phyloP scores from a whole-genome alignment of 441 rosid genomes.

The Arabidopsis lyrata region DNA sequence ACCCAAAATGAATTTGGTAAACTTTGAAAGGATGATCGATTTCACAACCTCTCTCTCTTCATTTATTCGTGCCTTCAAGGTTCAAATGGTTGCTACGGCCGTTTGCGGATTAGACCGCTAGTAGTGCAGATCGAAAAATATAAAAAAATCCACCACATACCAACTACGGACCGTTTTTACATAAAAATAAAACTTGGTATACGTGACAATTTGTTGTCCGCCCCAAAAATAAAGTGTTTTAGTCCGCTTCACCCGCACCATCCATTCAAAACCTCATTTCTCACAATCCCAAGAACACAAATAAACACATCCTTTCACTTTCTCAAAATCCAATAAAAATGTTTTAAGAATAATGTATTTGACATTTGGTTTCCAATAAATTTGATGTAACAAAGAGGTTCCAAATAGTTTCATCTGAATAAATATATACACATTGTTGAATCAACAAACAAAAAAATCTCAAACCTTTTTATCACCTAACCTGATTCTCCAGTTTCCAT shows the following conservation, averaged over 20 bases:
- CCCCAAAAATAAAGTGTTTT: too few species aligned
- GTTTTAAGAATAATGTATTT: not conserved
- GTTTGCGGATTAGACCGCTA: too few species aligned
- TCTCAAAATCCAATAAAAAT: not conserved
- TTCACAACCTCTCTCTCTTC: not conserved
- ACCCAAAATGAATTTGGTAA: not conserved
- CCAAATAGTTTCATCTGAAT: not conserved
- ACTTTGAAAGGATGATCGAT: not conserved
- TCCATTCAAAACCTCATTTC: not conserved
- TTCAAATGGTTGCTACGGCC: too few species aligned
- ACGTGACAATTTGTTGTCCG: too few species aligned
- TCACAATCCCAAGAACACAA: not conserved
- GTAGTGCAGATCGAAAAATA: too few species aligned
- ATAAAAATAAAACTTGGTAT: too few species aligned
- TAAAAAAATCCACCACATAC: too few species aligned
- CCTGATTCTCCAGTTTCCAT: not conserved
- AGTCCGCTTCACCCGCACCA: too few species aligned
- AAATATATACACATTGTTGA: conserved; percentile 31
- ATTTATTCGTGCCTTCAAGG: not conserved
- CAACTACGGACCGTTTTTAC: too few species aligned
- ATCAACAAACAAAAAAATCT: conserved; percentile 32
- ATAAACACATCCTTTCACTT: conserved; percentile 2
- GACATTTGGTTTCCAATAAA: not conserved
- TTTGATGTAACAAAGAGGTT: not conserved
- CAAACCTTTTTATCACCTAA: not conserved